Evolutionary conservation across 306 rosid species (phyloP), one percentile per base, ranked within the genome.

Genomic region (Heteromeles arbutifolia): DNA sequence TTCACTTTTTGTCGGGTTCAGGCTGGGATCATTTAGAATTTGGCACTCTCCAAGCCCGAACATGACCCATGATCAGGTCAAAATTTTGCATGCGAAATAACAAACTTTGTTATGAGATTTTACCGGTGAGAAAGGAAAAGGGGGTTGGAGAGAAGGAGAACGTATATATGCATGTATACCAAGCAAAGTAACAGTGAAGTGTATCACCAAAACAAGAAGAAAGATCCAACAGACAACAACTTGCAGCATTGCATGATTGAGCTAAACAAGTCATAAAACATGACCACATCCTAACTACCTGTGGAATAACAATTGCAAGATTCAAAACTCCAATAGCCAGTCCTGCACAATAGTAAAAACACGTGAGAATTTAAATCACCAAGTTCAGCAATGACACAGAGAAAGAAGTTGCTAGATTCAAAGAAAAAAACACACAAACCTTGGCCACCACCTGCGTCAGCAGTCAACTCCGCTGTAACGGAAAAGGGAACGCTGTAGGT

Each of bases 401-500:
- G 25, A 62, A 78, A 59, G 10, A 41, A 68, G 70, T 67, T 73
- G 65, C 80, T 39, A 72, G 39, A 75, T 59, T 74, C 25, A 17
- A 31, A 17, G 68, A 32, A 37, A 67, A 77, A 77, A 61, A 56
- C 59, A 69, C 68, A 79, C 91, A 68, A 76, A 93, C 98, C 97
- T 90, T 93, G 98, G 74, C 97, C 98, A 43, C 98, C 98, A 43
- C 98, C 98, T 34, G 93, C 90, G 83, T 91, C 97, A 26, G 98
- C 98, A 67, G 98, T 91, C 83, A 93, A 79, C 82, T 91, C 92
- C 65, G 98, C 93, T 52, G 97, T 93, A 81, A 93, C 88, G 31
- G 98, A 93, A 81, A 93, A 93, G 28, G 98, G 98, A 75, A 93
- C 98, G 54, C 98, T 92, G 70, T 92, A 96, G 59, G 99, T 96